A percentile compares a stretch with the other conserved stretches of the same genome.
Evolutionary conservation across 192 early-diverging fungal species (phyloP).

Genomic region (Coemansia furcata): DNA sequence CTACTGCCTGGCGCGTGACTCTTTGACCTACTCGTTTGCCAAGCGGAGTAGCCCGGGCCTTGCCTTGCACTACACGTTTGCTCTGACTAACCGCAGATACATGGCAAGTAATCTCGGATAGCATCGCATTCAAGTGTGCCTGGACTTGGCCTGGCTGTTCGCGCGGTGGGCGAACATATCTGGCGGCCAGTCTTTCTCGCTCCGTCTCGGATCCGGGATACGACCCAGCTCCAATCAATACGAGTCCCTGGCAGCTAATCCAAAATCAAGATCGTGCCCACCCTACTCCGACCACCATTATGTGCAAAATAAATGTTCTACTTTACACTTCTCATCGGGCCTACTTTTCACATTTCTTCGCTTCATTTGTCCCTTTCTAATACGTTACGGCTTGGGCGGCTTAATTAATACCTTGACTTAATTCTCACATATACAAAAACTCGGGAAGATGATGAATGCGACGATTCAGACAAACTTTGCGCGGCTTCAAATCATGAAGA

Average conservation of each 20-base stretch:
- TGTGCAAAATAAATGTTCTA: no score
- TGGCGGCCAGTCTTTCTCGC: neutral
- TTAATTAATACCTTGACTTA: neutral
- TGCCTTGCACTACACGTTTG: conserved; percentile 12
- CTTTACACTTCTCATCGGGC: neutral
- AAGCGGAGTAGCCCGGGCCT: neutral
- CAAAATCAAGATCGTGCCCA: neutral
- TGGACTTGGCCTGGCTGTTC: neutral
- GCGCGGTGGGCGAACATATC: neutral
- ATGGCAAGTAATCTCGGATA: conserved; percentile 20
- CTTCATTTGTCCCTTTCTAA: no score
- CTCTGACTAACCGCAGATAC: conserved; percentile 27
- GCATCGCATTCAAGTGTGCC: conserved; percentile 36
- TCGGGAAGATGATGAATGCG: conserved; percentile 49
- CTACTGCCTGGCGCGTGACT: neutral
- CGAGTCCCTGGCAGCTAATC: neutral
- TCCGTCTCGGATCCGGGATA: no score
- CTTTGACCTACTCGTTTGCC: neutral
- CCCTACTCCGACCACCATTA: neutral
- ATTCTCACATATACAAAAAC: neutral
- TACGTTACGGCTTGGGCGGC: neutral
- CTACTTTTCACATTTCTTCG: neutral
- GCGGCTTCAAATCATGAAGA: conserved; percentile 51
- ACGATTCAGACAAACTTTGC: conserved; percentile 50
- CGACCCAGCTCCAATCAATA: neutral